Evolutionary conservation across 2,329 filamentous ascomycete genomes (phyloP).

Genomic region (Colletotrichum kahawae): DNA sequence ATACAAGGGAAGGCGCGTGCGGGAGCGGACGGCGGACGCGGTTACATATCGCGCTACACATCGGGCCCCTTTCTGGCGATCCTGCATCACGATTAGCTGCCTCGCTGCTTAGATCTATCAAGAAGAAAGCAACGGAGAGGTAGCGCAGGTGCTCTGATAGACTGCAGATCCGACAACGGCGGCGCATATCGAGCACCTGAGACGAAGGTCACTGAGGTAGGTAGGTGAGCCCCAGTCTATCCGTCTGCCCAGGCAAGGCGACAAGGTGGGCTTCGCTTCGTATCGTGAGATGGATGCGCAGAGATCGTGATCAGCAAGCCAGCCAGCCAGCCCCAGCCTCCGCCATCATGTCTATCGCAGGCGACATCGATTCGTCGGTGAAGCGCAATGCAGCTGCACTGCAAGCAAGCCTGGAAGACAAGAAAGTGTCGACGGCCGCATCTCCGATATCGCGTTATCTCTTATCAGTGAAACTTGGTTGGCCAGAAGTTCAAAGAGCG

Average conservation of each 20-base stretch:
- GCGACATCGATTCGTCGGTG: background rate
- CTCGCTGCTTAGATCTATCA: background rate
- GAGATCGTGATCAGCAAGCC: background rate
- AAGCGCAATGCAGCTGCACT: background rate
- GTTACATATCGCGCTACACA: background rate
- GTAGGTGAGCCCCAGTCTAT: background rate
- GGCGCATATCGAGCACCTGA: background rate
- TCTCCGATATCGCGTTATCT: conserved; percentile 20
- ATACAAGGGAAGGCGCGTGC: background rate
- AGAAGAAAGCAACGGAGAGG: background rate
- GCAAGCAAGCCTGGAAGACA: background rate
- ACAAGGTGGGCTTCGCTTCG: background rate
- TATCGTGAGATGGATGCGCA: background rate
- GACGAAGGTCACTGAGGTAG: background rate
- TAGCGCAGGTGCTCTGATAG: background rate
- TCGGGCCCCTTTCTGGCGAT: background rate
- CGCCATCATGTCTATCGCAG: background rate
- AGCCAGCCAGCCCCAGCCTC: background rate
- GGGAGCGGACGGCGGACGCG: background rate
- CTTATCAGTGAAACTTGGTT: conserved; percentile 14
- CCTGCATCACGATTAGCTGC: background rate
- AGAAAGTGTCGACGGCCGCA: conserved; percentile 4
- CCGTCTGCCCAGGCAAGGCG: background rate
- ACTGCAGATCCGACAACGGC: conserved; percentile 5
- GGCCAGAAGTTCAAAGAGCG: background rate